A percentile compares a stretch with the other conserved stretches of the same genome.
phyloP scores from a whole-genome alignment of 495 filamentous ascomycete genomes.

The Rostrohypoxylon terebratum region DNA sequence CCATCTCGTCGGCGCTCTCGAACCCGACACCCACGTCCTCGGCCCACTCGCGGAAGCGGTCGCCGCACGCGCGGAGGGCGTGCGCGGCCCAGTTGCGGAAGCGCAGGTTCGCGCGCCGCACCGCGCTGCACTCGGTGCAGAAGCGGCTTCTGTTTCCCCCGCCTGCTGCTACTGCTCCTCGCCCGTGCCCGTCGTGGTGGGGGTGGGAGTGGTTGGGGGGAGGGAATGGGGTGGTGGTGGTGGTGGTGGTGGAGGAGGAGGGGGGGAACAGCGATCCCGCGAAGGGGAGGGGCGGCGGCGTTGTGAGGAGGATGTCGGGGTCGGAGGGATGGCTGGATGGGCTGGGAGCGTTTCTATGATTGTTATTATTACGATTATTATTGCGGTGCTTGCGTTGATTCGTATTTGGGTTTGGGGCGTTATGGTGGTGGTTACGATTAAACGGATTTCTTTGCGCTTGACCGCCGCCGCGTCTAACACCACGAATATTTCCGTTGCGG shows the following conservation, averaged over 20 bases:
- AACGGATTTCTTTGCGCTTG: conserved; percentile 3
- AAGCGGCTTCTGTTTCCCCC: conserved; percentile 14
- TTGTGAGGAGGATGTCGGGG: not conserved
- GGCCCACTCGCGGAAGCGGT: conserved; percentile 47
- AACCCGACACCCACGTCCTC: conserved; percentile 49
- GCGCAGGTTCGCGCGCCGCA: conserved; percentile 46
- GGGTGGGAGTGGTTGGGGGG: not conserved
- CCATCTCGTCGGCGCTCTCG: conserved; percentile 50
- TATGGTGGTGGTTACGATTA: conserved; percentile 3
- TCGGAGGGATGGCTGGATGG: not conserved
- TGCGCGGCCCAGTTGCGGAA: conserved; percentile 42
- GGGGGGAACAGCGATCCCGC: not conserved
- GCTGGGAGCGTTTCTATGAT: not conserved
- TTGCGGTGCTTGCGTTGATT: conserved; percentile 6
- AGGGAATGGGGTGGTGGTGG: not conserved
- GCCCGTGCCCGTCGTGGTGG: not conserved
- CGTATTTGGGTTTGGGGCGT: not conserved
- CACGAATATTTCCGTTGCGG: not conserved
- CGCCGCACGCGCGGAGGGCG: conserved; percentile 19
- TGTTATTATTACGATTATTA: not conserved
- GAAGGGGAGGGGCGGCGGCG: not conserved
- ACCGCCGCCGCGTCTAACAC: not conserved
- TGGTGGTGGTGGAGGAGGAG: not conserved
- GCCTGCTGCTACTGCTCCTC: not conserved
- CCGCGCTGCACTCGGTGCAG: conserved; percentile 46